These are phyloP conservation scores for Psidium guajava DNA, from an alignment of 345 rosid genomes.

Conservation along the genomic window DNA sequence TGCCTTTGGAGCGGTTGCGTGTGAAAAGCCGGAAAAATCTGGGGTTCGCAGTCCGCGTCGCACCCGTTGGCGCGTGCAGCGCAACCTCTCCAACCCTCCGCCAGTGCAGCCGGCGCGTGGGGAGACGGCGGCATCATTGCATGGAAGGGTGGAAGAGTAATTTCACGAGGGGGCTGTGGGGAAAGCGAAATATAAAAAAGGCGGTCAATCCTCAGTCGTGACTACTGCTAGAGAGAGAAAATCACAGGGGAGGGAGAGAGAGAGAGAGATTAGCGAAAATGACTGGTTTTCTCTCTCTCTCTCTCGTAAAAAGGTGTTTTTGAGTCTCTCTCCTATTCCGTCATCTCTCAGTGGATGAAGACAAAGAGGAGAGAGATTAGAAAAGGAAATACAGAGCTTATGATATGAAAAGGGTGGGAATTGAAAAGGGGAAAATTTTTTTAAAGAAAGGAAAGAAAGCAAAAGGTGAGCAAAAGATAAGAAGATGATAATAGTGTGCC, in stretches of 20 bases:
- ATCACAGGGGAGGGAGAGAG: not conserved
- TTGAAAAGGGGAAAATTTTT: not conserved
- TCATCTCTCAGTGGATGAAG: not conserved
- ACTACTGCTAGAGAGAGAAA: not conserved
- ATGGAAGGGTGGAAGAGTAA: not conserved
- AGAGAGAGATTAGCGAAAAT: not conserved
- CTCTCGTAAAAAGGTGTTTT: not conserved
- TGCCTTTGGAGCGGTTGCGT: not conserved
- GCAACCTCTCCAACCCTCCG: no score
- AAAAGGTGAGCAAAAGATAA: no score
- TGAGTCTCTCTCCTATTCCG: not conserved
- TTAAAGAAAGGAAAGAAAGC: no score
- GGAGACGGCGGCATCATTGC: not conserved
- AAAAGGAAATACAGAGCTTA: not conserved
- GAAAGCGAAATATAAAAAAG: not conserved
- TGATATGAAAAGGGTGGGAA: not conserved
- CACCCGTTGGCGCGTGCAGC: not conserved
- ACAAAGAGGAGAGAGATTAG: not conserved
- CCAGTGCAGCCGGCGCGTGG: not conserved
- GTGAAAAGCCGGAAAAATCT: not conserved
- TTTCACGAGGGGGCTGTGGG: not conserved
- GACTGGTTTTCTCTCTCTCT: not conserved
- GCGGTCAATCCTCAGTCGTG: constrained; percentile 3
- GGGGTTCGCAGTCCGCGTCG: not conserved
- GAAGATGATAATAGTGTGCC: no score